Evolutionary conservation across 2,329 filamentous ascomycete genomes (phyloP).

Genomic region (Emmonsiellopsis sp.): DNA sequence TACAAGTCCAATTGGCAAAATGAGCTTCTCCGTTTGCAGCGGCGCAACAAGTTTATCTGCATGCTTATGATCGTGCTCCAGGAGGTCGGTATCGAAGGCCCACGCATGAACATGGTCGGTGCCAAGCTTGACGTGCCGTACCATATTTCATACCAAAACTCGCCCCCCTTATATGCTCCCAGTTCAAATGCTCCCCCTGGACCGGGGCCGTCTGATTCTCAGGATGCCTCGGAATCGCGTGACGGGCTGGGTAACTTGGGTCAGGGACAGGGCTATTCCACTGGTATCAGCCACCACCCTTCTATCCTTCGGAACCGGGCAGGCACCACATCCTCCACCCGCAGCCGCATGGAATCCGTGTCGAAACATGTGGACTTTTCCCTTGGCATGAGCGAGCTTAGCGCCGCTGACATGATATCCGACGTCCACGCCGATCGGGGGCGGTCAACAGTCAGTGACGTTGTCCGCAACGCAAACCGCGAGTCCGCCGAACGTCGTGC

Average conservation of each 20-base stretch:
- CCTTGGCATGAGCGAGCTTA: slow-evolving; percentile 54
- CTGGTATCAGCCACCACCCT: slow-evolving; percentile 28
- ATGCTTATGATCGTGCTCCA: slow-evolving; percentile 82
- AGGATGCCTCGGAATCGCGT: slow-evolving; percentile 21
- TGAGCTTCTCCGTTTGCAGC: slow-evolving; percentile 76
- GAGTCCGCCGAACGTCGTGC: slow-evolving; percentile 30
- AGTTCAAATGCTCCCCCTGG: slow-evolving; percentile 27
- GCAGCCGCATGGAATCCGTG: slow-evolving; percentile 47
- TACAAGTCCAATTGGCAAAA: slow-evolving; percentile 98
- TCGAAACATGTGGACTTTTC: slow-evolving; percentile 63
- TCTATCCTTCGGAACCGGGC: slow-evolving; percentile 47
- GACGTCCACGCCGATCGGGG: slow-evolving; percentile 54
- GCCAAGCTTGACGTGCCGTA: slow-evolving; percentile 58
- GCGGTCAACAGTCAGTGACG: slow-evolving; percentile 31
- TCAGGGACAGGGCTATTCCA: slow-evolving; percentile 35
- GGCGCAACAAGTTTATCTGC: slow-evolving; percentile 89
- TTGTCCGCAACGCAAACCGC: slow-evolving; percentile 31
- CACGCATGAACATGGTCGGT: slow-evolving; percentile 62
- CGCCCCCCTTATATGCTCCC: slow-evolving; percentile 39
- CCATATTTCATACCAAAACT: slow-evolving; percentile 46
- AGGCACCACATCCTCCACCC: slow-evolving; percentile 24
- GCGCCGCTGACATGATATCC: slow-evolving; percentile 49
- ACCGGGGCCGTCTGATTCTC: slow-evolving; percentile 22
- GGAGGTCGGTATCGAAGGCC: slow-evolving; percentile 75
- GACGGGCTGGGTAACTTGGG: slow-evolving; percentile 23